A percentile compares a stretch with the other conserved stretches of the same genome.
Evolutionary conservation across 305 asterid species (phyloP).

Genomic region (Withania somnifera): DNA sequence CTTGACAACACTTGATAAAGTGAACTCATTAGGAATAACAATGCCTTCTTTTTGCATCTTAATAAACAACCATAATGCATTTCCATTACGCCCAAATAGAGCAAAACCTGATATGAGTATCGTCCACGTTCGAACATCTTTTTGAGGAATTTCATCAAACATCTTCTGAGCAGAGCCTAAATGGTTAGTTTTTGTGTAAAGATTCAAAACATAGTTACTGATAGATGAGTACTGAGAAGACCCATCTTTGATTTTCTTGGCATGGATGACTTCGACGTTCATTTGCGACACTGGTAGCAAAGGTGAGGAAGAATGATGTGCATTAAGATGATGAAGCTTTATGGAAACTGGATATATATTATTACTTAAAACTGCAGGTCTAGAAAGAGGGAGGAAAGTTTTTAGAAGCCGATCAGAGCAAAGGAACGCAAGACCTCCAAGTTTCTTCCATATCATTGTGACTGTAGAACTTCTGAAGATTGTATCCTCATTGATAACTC

Average conservation of each 20-base stretch:
- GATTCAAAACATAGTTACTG: constrained; percentile 29
- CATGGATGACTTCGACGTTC: constrained; percentile 20
- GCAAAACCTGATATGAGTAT: constrained; percentile 48
- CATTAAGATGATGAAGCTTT: neutral
- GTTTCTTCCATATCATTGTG: constrained; percentile 10
- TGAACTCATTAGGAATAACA: constrained; percentile 52
- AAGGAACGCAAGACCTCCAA: neutral
- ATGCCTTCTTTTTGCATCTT: constrained; percentile 39
- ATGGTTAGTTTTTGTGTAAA: constrained; percentile 23
- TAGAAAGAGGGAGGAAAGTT: neutral
- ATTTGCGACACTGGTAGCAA: neutral
- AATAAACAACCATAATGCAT: constrained; percentile 35
- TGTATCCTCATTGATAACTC: too few species aligned
- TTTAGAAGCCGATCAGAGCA: neutral
- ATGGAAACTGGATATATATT: neutral
- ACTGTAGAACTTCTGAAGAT: neutral
- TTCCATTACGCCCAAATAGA: constrained; percentile 24
- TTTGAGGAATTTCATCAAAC: constrained; percentile 59
- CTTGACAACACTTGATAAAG: constrained; percentile 52
- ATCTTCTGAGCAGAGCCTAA: constrained; percentile 28
- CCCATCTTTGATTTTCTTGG: constrained; percentile 36
- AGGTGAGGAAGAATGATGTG: constrained; percentile 13
- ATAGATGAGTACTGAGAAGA: constrained; percentile 12
- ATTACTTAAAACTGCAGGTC: neutral
- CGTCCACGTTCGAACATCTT: constrained; percentile 74